Evolutionary conservation across 768 basidiomycete genomes (phyloP).

Genomic region (Sutorius australiensis): DNA sequence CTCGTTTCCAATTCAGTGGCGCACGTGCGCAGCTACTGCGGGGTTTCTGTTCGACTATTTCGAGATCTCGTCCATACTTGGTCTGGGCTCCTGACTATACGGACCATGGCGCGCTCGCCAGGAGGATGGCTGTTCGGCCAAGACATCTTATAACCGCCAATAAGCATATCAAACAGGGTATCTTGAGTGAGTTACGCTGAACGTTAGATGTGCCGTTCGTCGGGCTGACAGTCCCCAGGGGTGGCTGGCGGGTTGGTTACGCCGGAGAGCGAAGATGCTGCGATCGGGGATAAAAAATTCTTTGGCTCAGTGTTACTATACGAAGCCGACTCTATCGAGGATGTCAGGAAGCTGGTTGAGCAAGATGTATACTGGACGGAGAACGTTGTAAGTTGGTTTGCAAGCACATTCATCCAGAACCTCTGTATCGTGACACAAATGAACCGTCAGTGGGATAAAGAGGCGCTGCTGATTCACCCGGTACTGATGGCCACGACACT

Average conservation of each 20-base stretch:
- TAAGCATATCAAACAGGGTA: constrained; percentile 38
- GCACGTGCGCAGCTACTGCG: constrained; percentile 4
- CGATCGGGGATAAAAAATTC: constrained; percentile 49
- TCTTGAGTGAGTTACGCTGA: constrained; percentile 44
- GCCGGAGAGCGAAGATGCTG: constrained; percentile 51
- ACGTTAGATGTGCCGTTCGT: constrained; percentile 7
- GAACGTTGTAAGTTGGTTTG: constrained; percentile 37
- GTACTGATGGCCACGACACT: constrained; percentile 38
- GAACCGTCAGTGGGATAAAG: constrained; percentile 50
- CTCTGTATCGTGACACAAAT: background rate
- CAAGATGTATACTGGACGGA: constrained; percentile 41
- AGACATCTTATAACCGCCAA: constrained; percentile 49
- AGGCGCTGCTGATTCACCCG: constrained; percentile 49
- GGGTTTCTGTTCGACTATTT: constrained; percentile 8
- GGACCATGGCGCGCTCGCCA: constrained; percentile 52
- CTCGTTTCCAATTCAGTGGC: background rate
- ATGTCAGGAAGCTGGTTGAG: constrained; percentile 37
- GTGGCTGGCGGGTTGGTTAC: constrained; percentile 56
- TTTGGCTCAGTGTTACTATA: constrained; percentile 57
- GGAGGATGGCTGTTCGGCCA: constrained; percentile 53
- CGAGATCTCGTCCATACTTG: constrained; percentile 26
- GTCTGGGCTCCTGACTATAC: constrained; percentile 68
- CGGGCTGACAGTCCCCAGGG: constrained; percentile 29
- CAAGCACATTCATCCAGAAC: background rate
- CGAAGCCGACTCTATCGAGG: constrained; percentile 51